Conservation (phyloP, 177 flowering plant genomes). For the Vitis hybrid region DNA sequence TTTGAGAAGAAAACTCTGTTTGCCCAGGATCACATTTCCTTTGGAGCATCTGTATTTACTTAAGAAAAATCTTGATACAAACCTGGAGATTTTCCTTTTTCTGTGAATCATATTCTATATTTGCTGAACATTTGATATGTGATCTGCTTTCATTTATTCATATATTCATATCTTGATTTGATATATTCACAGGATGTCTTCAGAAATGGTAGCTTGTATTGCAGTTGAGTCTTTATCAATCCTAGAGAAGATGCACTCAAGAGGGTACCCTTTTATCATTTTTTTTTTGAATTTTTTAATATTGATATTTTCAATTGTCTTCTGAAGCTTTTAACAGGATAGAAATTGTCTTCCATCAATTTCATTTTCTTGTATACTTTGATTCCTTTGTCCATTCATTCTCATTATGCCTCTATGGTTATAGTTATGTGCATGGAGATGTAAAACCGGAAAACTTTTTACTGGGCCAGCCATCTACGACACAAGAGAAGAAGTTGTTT, state of each 20-base stretch:
- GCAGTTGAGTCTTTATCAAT: slow-evolving; percentile 87
- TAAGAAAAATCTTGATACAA: too few relatives aligned
- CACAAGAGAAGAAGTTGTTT: slow-evolving; percentile 78
- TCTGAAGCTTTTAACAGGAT: too few relatives aligned
- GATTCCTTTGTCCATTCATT: not conserved
- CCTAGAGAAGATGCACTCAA: slow-evolving; percentile 81
- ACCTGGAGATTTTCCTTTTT: too few relatives aligned
- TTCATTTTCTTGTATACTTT: not conserved
- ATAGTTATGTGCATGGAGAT: slow-evolving; percentile 91
- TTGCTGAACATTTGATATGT: not conserved
- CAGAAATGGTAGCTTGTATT: slow-evolving; percentile 90
- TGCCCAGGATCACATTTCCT: too few relatives aligned
- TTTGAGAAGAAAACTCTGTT: too few relatives aligned
- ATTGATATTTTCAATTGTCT: not conserved
- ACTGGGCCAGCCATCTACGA: slow-evolving; percentile 75
- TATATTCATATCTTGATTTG: not conserved
- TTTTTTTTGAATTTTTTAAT: not conserved
- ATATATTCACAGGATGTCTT: slow-evolving; percentile 59
- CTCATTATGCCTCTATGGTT: slow-evolving; percentile 1
- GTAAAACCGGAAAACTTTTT: slow-evolving; percentile 94
- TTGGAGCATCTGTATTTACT: too few relatives aligned
- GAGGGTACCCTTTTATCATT: slow-evolving; percentile 49
- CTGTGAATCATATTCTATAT: not conserved
- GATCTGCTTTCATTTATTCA: not conserved
- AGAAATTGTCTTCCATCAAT: not conserved